A percentile compares a stretch with the other conserved stretches of the same genome.
phyloP scores from a whole-genome alignment of 2,329 filamentous ascomycete genomes.

The Alternaria triticina region DNA sequence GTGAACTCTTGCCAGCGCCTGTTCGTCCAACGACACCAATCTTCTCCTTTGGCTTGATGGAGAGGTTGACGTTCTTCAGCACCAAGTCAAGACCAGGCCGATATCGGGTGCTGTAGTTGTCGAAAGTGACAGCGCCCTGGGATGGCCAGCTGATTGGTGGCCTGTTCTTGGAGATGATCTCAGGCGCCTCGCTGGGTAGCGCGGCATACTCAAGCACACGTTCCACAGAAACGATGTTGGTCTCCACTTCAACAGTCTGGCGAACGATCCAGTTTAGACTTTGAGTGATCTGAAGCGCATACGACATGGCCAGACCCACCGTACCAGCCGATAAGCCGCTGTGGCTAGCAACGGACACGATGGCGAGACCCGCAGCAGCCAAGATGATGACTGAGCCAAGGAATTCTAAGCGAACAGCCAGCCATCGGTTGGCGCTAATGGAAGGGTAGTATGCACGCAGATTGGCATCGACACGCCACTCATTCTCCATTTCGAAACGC shows the following conservation, averaged over 20 bases:
- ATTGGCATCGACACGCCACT: constrained; percentile 97
- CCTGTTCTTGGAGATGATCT: constrained; percentile 86
- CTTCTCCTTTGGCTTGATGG: constrained; percentile 96
- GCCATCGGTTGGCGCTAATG: constrained; percentile 88
- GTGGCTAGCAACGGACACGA: constrained; percentile 76
- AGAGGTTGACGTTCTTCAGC: constrained; percentile 87
- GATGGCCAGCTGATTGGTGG: constrained; percentile 92
- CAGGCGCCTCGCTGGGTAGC: constrained; percentile 90
- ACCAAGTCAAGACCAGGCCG: constrained; percentile 88
- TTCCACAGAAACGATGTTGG: constrained; percentile 99
- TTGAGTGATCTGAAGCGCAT: constrained; percentile 94
- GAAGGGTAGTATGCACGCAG: constrained; percentile 94
- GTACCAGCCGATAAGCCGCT: constrained; percentile 71
- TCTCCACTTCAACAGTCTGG: constrained; percentile 99
- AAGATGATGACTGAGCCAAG: constrained; percentile 95
- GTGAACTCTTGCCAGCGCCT: constrained; percentile 91
- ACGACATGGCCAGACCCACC: constrained; percentile 95
- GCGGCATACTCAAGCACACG: constrained; percentile 94
- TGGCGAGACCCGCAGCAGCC: constrained; percentile 79
- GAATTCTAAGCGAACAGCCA: constrained; percentile 93
- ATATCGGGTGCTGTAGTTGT: constrained; percentile 94
- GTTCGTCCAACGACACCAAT: constrained; percentile 97
- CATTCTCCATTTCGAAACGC: constrained; percentile 89
- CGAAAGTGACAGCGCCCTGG: constrained; percentile 85
- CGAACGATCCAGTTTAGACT: constrained; percentile 99